A percentile compares a stretch with the other conserved stretches of the same genome.
These are phyloP conservation scores for Xylona heveae DNA, from an alignment of 495 filamentous ascomycete species.

Conservation along the genomic window DNA sequence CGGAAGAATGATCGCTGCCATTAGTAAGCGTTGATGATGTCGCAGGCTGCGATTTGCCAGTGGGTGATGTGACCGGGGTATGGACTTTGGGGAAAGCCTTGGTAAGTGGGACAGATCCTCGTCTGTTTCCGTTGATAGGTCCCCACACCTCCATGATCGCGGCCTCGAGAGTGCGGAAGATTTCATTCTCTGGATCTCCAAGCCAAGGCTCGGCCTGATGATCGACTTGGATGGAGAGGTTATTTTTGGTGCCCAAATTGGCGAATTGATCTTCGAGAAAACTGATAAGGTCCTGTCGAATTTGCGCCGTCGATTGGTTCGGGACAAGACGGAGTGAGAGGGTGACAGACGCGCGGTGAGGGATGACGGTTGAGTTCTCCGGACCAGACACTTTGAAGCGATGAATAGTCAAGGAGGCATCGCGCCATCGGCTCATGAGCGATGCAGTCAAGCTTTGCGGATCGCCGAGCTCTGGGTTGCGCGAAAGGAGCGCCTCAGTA, in stretches of 20 bases:
- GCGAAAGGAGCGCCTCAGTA: conserved; percentile 45
- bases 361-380: conserved; percentile 64
- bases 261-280: conserved; percentile 55
- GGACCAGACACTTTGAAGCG: conserved; percentile 77
- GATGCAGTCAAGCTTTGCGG: conserved; percentile 47
- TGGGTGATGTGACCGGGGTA: conserved; percentile 5
- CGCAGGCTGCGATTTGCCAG: conserved; percentile 19
- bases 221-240: conserved; percentile 62
- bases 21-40: conserved; percentile 38
- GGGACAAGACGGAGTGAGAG: conserved; percentile 86
- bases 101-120: conserved; percentile 11
- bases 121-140: conserved; percentile 15
- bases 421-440: conserved; percentile 87
- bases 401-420: conserved; percentile 84
- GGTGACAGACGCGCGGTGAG: conserved; percentile 61
- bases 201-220: conserved; percentile 94
- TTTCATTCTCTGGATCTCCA: conserved; percentile 73
- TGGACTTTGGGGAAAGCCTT: no score
- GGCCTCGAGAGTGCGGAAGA: conserved; percentile 72
- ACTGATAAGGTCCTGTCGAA: conserved; percentile 39
- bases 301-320: conserved; percentile 61
- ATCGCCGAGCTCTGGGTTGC: conserved; percentile 45
- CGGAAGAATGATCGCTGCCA: conserved; percentile 15
- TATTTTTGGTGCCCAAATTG: conserved; percentile 53
- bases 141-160: conserved; percentile 75